Conservation (phyloP, 2,329 filamentous ascomycete species). For the Botryosphaeria dothidea region DNA sequence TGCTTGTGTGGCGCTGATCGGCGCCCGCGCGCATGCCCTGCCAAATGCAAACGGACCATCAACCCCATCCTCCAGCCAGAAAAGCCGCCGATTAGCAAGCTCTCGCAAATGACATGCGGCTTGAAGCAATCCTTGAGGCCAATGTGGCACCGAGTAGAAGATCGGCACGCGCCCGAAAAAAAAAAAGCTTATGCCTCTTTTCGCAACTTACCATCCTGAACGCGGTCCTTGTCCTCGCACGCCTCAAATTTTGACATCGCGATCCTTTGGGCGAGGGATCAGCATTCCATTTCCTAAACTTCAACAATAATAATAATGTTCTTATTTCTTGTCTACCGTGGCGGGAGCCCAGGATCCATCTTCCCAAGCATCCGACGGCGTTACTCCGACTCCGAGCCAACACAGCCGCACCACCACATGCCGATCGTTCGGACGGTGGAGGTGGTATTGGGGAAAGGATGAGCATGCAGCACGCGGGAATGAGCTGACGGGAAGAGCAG, state of each 20-base stretch:
- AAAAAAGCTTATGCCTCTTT: constrained; percentile 8
- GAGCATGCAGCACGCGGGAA: not conserved
- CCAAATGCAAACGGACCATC: not conserved
- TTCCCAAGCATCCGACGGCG: not conserved
- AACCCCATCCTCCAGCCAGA: not conserved
- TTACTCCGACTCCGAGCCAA: not conserved
- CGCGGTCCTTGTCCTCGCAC: not conserved
- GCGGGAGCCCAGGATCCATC: not conserved
- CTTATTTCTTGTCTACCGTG: not conserved
- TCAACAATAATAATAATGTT: not conserved
- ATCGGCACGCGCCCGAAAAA: constrained; percentile 9
- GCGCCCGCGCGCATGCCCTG: constrained; percentile 31
- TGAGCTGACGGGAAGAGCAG: not conserved
- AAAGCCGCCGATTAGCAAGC: not conserved
- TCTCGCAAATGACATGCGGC: not conserved
- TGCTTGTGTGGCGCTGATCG: constrained; percentile 28
- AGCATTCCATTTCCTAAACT: not conserved
- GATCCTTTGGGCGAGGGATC: not conserved
- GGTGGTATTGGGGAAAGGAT: not conserved
- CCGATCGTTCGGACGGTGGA: not conserved
- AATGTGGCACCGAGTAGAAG: not conserved
- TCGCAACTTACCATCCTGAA: not conserved
- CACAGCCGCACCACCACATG: not conserved
- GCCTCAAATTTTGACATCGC: not conserved
- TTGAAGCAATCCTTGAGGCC: not conserved